Base-by-base conservation (phyloP, 805 yeast genomes). In the Lachancea waltii region DNA sequence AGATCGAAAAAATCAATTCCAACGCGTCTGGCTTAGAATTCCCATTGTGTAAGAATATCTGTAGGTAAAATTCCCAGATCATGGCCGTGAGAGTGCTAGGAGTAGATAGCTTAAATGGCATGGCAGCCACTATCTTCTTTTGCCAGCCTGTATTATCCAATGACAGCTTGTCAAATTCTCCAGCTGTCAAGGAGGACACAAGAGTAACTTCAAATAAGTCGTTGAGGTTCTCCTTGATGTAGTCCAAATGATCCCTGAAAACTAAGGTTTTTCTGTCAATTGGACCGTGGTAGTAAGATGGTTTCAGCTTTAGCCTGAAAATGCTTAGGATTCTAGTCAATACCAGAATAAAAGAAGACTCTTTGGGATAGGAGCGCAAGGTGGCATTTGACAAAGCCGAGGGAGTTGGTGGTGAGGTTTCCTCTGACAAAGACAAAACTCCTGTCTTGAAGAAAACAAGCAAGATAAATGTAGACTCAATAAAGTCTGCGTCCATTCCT, bases 191-290 rank as follows among this genome's bases (percentile, higher is more conserved):
- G 36, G 70, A 67, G 15, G 78, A 75, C 52, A 68, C 72, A 41
- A 68, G 51, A 35, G 67, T 70, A 33, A 68, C 67, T 47, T 77
- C 81, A 20, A 77, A 54, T n/a, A 79, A 59, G 45, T 77, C 78
- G 43, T 75, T 70, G 19, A 77, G 54, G 29, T 68, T 69, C 16
- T 59, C 62, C 21, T 70, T 70, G 33, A 81, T 57, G 33, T 72
- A 72, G 38, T 76, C 69, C 33, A 81, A 56, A 40, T 77, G 75
- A 14, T 86, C 79, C 52, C 87, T 72, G 56, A 81, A 82, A 30
- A 76, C 72, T 34, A 84, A 64, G 24, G 85, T 64, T 26, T 75
- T 71, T 47, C 80, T 73, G 13, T 85, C 82, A 23, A 85, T 67
- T 10, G 86, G 87, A 2, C 89, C 89, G 31, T 72, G 71, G 60